A percentile compares a stretch with the other conserved stretches of the same genome.
Conservation (phyloP, 345 rosid species). For the Citrus unshiu region DNA sequence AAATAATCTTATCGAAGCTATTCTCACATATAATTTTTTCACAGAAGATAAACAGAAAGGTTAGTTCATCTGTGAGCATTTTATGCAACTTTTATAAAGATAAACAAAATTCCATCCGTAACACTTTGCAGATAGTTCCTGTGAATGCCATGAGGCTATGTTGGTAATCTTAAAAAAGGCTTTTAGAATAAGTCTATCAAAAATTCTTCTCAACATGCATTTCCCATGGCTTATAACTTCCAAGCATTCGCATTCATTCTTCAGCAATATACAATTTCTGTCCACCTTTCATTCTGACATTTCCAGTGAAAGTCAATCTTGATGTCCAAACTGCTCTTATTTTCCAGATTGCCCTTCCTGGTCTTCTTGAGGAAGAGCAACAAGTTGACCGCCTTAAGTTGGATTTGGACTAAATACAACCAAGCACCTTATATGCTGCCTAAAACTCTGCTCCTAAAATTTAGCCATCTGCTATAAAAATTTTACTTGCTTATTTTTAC, state of each 20-base stretch:
- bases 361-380: not conserved
- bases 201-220: too few species aligned
- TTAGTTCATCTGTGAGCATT: not conserved
- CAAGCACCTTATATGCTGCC: not conserved
- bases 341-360: not conserved
- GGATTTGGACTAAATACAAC: not conserved
- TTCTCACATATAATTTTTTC: not conserved
- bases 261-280: not conserved
- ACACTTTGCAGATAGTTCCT: too few species aligned
- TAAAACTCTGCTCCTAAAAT: not conserved
- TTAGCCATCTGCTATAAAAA: not conserved
- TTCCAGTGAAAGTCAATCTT: not conserved
- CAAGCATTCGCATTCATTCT: too few species aligned
- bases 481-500: not conserved
- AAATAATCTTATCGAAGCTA: not conserved
- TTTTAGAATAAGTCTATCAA: too few species aligned
- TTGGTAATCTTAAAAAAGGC: too few species aligned
- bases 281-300: not conserved
- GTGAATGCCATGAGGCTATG: too few species aligned
- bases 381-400: not conserved
- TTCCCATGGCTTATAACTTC: too few species aligned
- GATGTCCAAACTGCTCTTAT: too few species aligned
- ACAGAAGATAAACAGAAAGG: too few species aligned
- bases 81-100: not conserved
- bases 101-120: not conserved